These are phyloP conservation scores for Tolypocladium capitatum DNA, from an alignment of 2,329 filamentous ascomycete species.

Conservation along the genomic window DNA sequence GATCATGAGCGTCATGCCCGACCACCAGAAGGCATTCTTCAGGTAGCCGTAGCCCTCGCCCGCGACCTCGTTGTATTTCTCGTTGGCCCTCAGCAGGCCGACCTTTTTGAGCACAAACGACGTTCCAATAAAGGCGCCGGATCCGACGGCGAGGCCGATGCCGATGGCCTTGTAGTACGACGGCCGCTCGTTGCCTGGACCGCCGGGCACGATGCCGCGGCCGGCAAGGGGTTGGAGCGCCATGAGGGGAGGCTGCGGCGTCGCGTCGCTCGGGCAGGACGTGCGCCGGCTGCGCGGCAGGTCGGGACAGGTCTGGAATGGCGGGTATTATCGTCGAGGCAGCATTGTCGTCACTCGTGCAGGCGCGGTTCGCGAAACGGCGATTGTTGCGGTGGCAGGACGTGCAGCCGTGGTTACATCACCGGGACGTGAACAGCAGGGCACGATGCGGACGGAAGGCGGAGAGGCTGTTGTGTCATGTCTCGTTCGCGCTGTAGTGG, in stretches of 20 bases:
- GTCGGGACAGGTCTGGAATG: neutral
- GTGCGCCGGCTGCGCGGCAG: too few species aligned
- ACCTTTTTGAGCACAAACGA: conserved; percentile 96
- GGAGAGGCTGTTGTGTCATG: too few species aligned
- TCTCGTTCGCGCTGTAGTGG: too few species aligned
- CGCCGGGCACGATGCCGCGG: neutral
- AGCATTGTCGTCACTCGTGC: neutral
- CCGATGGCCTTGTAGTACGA: conserved; percentile 70
- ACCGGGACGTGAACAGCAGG: too few species aligned
- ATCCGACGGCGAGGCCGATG: conserved; percentile 71
- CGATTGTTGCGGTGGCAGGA: neutral
- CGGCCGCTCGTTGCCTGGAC: conserved; percentile 22
- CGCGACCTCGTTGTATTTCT: conserved; percentile 90
- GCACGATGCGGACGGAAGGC: too few species aligned
- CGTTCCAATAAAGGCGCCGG: conserved; percentile 82
- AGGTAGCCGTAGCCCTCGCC: conserved; percentile 96
- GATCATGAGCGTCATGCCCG: conserved; percentile 93
- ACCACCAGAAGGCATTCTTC: conserved; percentile 92
- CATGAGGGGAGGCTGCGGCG: neutral
- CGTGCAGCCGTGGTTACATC: neutral
- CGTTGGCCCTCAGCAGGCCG: conserved; percentile 80
- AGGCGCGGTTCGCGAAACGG: neutral
- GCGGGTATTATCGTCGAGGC: neutral
- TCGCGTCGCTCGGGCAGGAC: neutral
- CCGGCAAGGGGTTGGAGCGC: neutral